Percentiles rank a stretch among this genome's conserved stretches.
These are phyloP conservation scores for Nemania diffusa DNA, from an alignment of 2,329 filamentous ascomycete species.

Conservation along the genomic window DNA sequence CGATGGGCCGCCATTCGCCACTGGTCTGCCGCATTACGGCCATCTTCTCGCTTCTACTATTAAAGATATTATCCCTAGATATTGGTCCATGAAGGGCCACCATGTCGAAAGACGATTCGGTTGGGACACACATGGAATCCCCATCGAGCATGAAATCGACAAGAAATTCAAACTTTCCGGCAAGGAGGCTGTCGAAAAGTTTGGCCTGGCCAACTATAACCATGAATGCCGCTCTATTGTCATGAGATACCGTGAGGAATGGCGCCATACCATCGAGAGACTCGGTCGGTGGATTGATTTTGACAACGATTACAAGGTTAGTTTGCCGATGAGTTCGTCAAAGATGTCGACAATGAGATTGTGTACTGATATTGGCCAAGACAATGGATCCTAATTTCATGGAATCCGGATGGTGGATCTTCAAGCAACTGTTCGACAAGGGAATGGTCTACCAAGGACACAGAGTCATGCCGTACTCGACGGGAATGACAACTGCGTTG, in stretches of 20 bases:
- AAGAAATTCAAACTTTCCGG: slow-evolving; percentile 92
- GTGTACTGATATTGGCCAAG: slow-evolving; percentile 52
- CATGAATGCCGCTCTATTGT: slow-evolving; percentile 91
- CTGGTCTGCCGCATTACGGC: slow-evolving; percentile 72
- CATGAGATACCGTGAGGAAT: slow-evolving; percentile 88
- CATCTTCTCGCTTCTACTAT: slow-evolving; percentile 92
- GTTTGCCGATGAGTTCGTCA: slow-evolving; percentile 24
- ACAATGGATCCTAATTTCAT: slow-evolving; percentile 96
- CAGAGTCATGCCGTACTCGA: slow-evolving; percentile 95
- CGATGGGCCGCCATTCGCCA: slow-evolving; percentile 85
- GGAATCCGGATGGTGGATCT: slow-evolving; percentile 97
- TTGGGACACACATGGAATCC: slow-evolving; percentile 94
- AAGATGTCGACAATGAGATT: slow-evolving; percentile 31
- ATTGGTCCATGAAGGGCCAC: slow-evolving; percentile 97
- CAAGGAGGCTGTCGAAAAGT: slow-evolving; percentile 84
- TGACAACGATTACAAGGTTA: slow-evolving; percentile 93
- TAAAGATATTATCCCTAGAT: slow-evolving; percentile 95
- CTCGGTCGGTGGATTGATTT: slow-evolving; percentile 97
- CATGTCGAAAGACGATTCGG: slow-evolving; percentile 93
- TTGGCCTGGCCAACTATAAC: slow-evolving; percentile 91
- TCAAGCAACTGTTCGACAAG: slow-evolving; percentile 92
- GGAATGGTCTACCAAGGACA: slow-evolving; percentile 89
- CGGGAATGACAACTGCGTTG: slow-evolving; percentile 85
- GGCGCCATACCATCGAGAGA: slow-evolving; percentile 87
- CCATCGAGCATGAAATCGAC: slow-evolving; percentile 97